Evolutionary conservation across 2,329 filamentous ascomycete species (phyloP).

Genomic region (Xylaria sp.): DNA sequence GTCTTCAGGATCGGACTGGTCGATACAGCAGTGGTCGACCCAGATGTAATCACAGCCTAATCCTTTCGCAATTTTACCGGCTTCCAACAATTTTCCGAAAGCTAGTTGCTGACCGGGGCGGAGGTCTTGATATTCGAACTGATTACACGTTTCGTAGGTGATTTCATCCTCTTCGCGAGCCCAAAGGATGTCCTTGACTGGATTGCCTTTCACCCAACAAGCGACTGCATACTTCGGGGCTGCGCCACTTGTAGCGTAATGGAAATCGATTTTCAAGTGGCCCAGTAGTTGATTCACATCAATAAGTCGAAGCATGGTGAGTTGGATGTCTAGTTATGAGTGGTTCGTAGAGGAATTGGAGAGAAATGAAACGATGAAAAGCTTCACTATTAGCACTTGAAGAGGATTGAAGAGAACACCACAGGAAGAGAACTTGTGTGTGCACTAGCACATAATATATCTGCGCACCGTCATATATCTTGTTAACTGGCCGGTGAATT

Average conservation of each 20-base stretch:
- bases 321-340: background rate
- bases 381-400: background rate
- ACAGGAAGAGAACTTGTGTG: background rate
- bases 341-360: background rate
- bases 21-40: slow-evolving; percentile 15
- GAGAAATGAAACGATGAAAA: background rate
- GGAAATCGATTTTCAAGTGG: background rate
- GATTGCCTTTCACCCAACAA: slow-evolving; percentile 4
- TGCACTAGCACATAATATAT: background rate
- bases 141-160: background rate
- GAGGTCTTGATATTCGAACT: background rate
- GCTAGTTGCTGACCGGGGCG: background rate
- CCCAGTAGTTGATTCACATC: background rate
- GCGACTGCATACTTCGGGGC: slow-evolving; percentile 14
- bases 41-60: slow-evolving; percentile 1
- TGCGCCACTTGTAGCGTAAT: no score
- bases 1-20: slow-evolving; percentile 10
- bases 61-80: background rate
- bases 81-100: background rate
- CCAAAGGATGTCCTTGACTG: background rate
- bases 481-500: background rate
- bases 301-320: background rate
- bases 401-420: background rate
- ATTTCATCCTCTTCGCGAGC: background rate
- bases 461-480: background rate